Evolutionary conservation across 345 rosid species (phyloP).

Genomic region (Dovyalis caffra): DNA sequence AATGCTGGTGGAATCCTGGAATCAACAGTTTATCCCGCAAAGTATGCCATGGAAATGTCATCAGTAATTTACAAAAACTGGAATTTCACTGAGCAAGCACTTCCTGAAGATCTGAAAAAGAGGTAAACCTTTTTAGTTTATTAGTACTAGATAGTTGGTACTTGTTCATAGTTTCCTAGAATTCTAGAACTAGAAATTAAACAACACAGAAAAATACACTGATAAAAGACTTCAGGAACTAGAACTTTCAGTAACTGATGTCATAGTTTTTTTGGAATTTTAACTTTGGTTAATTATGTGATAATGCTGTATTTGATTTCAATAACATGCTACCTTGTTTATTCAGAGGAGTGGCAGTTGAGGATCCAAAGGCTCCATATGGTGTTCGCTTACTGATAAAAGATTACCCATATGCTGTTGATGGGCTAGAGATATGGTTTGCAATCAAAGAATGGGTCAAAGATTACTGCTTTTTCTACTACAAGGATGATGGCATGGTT

Average conservation of each 20-base stretch:
- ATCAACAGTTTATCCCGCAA: constrained; percentile 32
- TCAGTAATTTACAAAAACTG: constrained; percentile 34
- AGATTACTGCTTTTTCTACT: constrained; percentile 38
- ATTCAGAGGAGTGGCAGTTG: constrained; percentile 37
- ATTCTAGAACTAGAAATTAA: too few species aligned
- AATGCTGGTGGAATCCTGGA: constrained; percentile 40
- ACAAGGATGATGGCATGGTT: constrained; percentile 22
- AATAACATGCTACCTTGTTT: not conserved
- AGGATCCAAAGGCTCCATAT: constrained; percentile 22
- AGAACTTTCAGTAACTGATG: too few species aligned
- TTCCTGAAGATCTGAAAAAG: constrained; percentile 37
- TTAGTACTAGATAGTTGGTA: not conserved
- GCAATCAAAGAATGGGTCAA: constrained; percentile 39
- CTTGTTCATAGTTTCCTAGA: too few species aligned
- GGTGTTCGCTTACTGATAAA: constrained; percentile 31
- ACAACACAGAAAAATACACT: too few species aligned
- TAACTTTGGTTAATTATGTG: not conserved
- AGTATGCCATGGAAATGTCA: constrained; percentile 38
- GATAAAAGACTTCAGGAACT: too few species aligned
- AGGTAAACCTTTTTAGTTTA: constrained; percentile 8
- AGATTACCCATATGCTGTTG: constrained; percentile 43
- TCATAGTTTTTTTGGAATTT: not conserved
- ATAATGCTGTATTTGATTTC: not conserved
- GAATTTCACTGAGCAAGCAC: constrained; percentile 39
- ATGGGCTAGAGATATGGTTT: constrained; percentile 43